Percentiles rank a stretch among this genome's conserved stretches.
These are phyloP conservation scores for Geum urbanum DNA, from an alignment of 306 rosid species.

Conservation along the genomic window DNA sequence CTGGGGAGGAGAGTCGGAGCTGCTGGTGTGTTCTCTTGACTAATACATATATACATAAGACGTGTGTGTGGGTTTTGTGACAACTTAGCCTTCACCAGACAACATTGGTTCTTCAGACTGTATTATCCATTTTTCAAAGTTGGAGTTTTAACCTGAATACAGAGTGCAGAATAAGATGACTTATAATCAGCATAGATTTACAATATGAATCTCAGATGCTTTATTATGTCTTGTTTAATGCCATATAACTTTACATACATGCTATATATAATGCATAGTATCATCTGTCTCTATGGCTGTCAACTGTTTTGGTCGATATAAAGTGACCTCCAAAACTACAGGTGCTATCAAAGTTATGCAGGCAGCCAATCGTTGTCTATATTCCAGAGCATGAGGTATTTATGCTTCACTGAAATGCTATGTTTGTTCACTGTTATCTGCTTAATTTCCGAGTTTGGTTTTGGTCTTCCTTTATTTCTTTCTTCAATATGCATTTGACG, in stretches of 20 bases:
- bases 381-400: conserved; percentile 94
- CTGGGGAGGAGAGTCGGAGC: conserved; percentile 99
- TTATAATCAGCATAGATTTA: neutral
- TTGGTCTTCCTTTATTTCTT: neutral
- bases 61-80: neutral
- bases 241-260: neutral
- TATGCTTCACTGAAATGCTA: neutral
- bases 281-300: neutral
- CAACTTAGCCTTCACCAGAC: neutral
- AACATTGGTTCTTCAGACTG: neutral
- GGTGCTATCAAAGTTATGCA: conserved; percentile 85
- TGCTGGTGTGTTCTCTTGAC: conserved; percentile 58
- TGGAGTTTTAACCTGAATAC: neutral
- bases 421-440: neutral
- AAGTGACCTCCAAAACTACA: conserved; percentile 19
- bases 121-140: neutral
- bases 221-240: neutral
- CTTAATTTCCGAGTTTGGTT: neutral
- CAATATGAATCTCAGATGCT: neutral
- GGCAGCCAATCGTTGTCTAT: conserved; percentile 80
- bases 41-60: neutral
- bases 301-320: neutral
- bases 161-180: neutral
- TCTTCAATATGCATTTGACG: neutral
- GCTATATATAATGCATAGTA: neutral